These are phyloP conservation scores for Emmonsia crescens DNA, from an alignment of 2,329 filamentous ascomycete species.

Conservation along the genomic window DNA sequence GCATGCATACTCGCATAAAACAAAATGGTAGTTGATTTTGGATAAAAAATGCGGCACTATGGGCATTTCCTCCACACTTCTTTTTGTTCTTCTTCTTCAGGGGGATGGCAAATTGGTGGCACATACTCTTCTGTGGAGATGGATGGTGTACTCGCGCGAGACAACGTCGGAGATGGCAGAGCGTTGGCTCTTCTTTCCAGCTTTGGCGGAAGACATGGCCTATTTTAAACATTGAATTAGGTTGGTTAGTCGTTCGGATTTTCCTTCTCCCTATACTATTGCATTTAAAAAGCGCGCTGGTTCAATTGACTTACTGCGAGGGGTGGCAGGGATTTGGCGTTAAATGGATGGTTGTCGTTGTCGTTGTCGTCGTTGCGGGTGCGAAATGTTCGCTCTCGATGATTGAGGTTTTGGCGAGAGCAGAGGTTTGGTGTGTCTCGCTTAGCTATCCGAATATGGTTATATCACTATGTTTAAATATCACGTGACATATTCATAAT, in stretches of 20 bases:
- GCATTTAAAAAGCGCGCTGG: not conserved
- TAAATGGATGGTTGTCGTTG: constrained; percentile 27
- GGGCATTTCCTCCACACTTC: constrained; percentile 2
- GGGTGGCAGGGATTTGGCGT: constrained; percentile 22
- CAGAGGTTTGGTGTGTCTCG: constrained; percentile 24
- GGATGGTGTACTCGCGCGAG: constrained; percentile 99
- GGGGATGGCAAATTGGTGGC: constrained; percentile 18
- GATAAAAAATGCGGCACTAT: not conserved
- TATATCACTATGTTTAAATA: not conserved
- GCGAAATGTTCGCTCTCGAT: constrained; percentile 20
- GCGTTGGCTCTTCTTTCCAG: constrained; percentile 60
- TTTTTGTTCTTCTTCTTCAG: constrained; percentile 9
- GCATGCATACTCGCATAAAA: not conserved
- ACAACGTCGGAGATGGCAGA: constrained; percentile 99
- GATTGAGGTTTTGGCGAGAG: constrained; percentile 10
- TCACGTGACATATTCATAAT: not conserved
- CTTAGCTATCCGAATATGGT: constrained; percentile 17
- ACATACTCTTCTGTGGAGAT: constrained; percentile 98
- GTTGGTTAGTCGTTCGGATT: not conserved
- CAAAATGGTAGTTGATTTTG: not conserved
- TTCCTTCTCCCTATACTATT: not conserved
- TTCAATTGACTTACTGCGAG: constrained; percentile 25
- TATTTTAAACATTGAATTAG: not conserved
- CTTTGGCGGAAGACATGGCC: constrained; percentile 53
- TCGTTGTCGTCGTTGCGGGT: constrained; percentile 9